A percentile compares a stretch with the other conserved stretches of the same genome.
Conservation (phyloP, 345 rosid genomes). For the Cardamine chenopodiifolia region DNA sequence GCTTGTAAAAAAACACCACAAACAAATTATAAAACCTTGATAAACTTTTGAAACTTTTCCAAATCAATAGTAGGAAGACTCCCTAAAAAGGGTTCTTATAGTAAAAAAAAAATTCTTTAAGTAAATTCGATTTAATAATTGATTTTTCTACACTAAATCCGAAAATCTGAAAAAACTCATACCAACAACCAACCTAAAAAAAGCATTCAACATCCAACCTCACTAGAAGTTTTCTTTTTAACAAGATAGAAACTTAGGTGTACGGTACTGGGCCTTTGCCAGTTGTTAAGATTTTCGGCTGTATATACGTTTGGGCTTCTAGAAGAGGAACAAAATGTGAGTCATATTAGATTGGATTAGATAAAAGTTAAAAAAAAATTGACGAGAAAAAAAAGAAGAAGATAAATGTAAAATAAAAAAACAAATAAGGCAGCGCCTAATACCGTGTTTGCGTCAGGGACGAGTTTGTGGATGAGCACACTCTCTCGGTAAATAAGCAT, state of each 20-base stretch:
- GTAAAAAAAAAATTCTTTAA: not conserved
- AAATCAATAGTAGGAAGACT: too few species aligned
- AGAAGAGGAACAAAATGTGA: conserved; percentile 7
- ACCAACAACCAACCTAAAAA: not conserved
- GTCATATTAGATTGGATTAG: not conserved
- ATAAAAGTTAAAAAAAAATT: not conserved
- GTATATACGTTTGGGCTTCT: conserved; percentile 23
- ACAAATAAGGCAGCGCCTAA: conserved; percentile 20
- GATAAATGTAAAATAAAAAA: not conserved
- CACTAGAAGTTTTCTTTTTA: not conserved
- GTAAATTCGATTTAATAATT: not conserved
- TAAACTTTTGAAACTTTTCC: not conserved
- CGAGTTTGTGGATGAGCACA: conserved; percentile 36
- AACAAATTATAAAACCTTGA: too few species aligned
- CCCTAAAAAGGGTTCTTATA: not conserved
- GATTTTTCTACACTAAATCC: not conserved
- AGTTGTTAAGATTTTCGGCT: not conserved
- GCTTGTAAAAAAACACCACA: too few species aligned
- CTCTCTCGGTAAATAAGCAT: not conserved
- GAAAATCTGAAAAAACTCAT: not conserved
- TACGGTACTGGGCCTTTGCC: not conserved
- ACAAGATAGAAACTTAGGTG: not conserved
- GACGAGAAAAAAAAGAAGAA: too few species aligned
- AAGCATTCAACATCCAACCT: not conserved
- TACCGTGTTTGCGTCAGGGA: conserved; percentile 36